Percentiles rank a stretch among this genome's conserved stretches.
Conservation (phyloP, 331 rosid genomes). For the Ulmus americana region DNA sequence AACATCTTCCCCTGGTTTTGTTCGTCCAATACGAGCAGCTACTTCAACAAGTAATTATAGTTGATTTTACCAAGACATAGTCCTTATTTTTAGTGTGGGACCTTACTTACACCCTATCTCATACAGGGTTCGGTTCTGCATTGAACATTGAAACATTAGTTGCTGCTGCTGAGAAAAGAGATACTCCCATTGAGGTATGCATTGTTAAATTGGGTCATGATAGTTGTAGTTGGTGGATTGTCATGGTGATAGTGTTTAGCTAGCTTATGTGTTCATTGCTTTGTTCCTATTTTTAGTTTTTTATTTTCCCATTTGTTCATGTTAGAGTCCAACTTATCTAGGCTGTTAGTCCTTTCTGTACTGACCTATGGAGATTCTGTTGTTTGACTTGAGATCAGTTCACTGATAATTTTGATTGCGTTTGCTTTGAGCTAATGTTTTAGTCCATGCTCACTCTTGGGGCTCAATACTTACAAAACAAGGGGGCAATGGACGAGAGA, state of each 20-base stretch:
- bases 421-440: no score
- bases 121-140: slow-evolving; percentile 87
- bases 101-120: not conserved
- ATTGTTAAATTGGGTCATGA: not conserved
- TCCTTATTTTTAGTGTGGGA: slow-evolving; percentile 17
- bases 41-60: slow-evolving; percentile 61
- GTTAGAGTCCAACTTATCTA: no score
- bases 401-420: no score
- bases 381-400: no score
- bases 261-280: no score
- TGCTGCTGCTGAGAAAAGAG: slow-evolving; percentile 98
- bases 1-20: slow-evolving; percentile 63
- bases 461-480: no score
- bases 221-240: not conserved
- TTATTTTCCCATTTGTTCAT: no score
- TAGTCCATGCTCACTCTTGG: no score
- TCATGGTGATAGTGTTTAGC: not conserved
- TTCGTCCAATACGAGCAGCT: slow-evolving; percentile 62
- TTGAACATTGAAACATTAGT: slow-evolving; percentile 91
- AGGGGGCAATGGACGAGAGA: no score
- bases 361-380: no score
- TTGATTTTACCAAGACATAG: slow-evolving; percentile 12
- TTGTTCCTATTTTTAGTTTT: no score
- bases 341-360: no score
- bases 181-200: slow-evolving; percentile 75